phyloP scores from a whole-genome alignment of 164 flowering plant species.

The Magnolia sinica region DNA sequence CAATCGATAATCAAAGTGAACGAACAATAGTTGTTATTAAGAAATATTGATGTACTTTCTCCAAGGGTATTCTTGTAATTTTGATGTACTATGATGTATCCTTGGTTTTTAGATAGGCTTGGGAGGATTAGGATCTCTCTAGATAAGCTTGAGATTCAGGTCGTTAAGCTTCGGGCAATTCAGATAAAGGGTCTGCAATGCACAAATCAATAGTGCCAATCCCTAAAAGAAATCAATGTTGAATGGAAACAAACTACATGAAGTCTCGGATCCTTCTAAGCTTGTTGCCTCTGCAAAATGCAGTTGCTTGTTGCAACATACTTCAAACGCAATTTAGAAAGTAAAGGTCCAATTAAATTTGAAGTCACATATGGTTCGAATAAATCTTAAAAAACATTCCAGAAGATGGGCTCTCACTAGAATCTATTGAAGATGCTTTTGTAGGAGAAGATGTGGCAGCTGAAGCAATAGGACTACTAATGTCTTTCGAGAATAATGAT shows the following conservation, averaged over 20 bases:
- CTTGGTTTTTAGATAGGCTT: no score
- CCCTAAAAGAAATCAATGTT: not conserved
- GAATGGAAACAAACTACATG: constrained; percentile 42
- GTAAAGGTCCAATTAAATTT: not conserved
- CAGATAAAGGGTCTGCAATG: no score
- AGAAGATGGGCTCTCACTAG: constrained; percentile 53
- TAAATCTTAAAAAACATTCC: constrained; percentile 3
- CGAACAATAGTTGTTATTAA: no score
- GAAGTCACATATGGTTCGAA: not conserved
- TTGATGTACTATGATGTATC: no score
- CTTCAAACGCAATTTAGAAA: not conserved
- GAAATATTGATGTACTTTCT: no score
- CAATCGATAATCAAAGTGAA: no score
- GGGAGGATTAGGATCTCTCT: no score
- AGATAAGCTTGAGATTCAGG: no score
- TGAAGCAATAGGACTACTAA: constrained; percentile 24
- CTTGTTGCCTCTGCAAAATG: constrained; percentile 44
- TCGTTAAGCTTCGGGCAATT: no score
- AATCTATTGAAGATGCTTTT: constrained; percentile 41
- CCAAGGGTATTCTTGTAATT: no score
- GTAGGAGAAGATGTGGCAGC: constrained; percentile 39
- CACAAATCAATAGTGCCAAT: not conserved
- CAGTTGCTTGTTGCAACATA: constrained; percentile 10
- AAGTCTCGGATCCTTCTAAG: constrained; percentile 83
- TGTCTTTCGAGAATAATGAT: constrained; percentile 46